Base-by-base conservation (phyloP, 352 stramenopile genomes). In the Globisporangium rhizosaccharum region DNA sequence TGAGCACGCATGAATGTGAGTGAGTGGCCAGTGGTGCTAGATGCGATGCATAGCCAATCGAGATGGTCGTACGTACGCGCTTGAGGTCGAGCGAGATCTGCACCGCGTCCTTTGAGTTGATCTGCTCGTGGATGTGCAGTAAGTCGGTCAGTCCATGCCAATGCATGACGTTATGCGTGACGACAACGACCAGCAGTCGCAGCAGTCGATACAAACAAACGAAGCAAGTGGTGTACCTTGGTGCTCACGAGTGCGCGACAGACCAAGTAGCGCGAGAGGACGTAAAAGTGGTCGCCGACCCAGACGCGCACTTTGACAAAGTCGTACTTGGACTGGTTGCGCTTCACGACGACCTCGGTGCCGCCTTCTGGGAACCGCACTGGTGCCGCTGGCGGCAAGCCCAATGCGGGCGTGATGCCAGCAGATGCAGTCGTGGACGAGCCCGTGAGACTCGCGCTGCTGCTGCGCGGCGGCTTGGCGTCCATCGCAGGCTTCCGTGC, bases 231-330 rank as follows among this genome's bases (percentile, higher is more conserved):
- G 2, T 56, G 17, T 56, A 90, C 81, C 76, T 95, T 95, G 59
- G 82, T 86, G 65, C 83, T 87, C 39, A 95, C 85, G 37, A 95
- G 72, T 58, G 86, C 82, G 47, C 86, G 82, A 28, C 79, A 95
- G 57, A 95, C 70, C 54, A 95, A 59, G 59, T 95, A 95, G 49
- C 86, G 73, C 57, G 86, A 95, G 49, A 95, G 69, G 53, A 95
- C 86, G 76, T 95, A 95, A 44, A 93, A 85, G 55, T 95, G 86
- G 72, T 95, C 86, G 57, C 90, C 79, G 48, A 95, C 82, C 86
- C 86, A 95, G 51, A 95, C 86, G 61, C 86, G 86, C 62, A 95
- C 86, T 68, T 94, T 95, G 59, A 95, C 79, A 56, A 93, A 95
- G 60, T 95, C 86, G 67, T 95, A 95, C 65, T 95, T 95, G 39